Percentiles rank a stretch among this genome's conserved stretches.
phyloP scores from a whole-genome alignment of 257 asterid species.

The Scutellaria minor region DNA sequence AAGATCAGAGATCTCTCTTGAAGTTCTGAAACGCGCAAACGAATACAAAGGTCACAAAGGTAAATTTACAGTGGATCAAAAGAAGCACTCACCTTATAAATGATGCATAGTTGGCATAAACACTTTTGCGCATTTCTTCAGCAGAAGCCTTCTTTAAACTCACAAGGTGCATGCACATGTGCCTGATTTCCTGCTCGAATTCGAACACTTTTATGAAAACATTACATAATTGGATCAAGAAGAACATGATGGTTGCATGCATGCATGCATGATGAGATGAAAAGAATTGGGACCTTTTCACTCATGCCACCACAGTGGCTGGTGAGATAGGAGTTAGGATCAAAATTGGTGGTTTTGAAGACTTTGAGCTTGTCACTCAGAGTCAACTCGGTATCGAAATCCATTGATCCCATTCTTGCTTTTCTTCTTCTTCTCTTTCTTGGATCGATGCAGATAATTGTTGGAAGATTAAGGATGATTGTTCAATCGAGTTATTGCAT shows the following conservation, averaged over 20 bases:
- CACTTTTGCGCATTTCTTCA: conserved; percentile 93
- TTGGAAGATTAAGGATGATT: not conserved
- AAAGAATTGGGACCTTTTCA: conserved; percentile 60
- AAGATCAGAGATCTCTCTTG: conserved; percentile 87
- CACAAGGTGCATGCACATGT: conserved; percentile 67
- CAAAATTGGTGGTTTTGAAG: conserved; percentile 67
- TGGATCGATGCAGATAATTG: not conserved
- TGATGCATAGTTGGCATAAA: conserved; percentile 85
- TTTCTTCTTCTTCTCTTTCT: conserved; percentile 34
- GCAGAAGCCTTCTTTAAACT: conserved; percentile 92
- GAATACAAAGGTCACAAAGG: conserved; percentile 13
- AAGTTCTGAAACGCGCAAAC: conserved; percentile 59
- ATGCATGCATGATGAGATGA: no score
- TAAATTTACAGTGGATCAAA: not conserved
- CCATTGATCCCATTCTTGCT: conserved; percentile 53
- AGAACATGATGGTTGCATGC: no score
- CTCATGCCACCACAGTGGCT: conserved; percentile 64
- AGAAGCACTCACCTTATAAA: conserved; percentile 67
- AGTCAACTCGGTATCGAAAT: conserved; percentile 68
- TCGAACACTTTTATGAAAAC: not conserved
- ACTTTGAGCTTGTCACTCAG: conserved; percentile 76
- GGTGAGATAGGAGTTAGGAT: conserved; percentile 63
- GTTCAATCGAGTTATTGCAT: not conserved
- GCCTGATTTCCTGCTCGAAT: conserved; percentile 79
- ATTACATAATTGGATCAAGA: no score